Evolutionary conservation across 768 basidiomycete species (phyloP).

Genomic region (Leccinum incarnatum): DNA sequence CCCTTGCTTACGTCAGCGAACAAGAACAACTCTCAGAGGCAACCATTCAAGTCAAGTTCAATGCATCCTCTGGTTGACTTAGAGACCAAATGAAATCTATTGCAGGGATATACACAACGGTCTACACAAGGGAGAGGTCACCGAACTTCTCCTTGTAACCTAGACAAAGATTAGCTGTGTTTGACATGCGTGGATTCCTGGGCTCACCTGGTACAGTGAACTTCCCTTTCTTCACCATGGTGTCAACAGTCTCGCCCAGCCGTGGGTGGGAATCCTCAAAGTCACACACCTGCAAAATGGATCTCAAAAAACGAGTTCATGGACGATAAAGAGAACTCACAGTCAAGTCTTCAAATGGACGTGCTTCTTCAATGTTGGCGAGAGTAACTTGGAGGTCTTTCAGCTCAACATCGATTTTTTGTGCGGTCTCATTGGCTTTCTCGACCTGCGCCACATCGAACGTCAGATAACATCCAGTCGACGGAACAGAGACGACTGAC

Average conservation of each 20-base stretch:
- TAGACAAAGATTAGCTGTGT: conserved; percentile 26
- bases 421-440: conserved; percentile 84
- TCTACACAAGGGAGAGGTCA: conserved; percentile 88
- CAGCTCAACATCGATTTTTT: conserved; percentile 88
- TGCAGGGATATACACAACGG: conserved; percentile 19
- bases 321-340: conserved; percentile 45
- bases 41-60: not conserved
- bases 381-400: conserved; percentile 90
- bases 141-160: conserved; percentile 97
- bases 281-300: conserved; percentile 65
- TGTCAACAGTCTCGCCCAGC: conserved; percentile 86
- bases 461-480: conserved; percentile 5
- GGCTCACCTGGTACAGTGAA: conserved; percentile 90
- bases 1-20: conserved; percentile 25
- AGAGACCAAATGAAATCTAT: conserved; percentile 18
- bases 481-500: conserved; percentile 46
- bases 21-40: not conserved
- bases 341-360: conserved; percentile 96
- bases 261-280: conserved; percentile 92
- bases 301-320: not conserved
- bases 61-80: not conserved
- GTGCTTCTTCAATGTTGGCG: conserved; percentile 94
- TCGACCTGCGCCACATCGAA: conserved; percentile 53
- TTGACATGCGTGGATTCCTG: not conserved
- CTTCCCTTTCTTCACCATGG: conserved; percentile 96